Evolutionary conservation across 2,329 filamentous ascomycete species (phyloP), one percentile per base, ranked within the genome.

Genomic region (Epichloe gansuensis): DNA sequence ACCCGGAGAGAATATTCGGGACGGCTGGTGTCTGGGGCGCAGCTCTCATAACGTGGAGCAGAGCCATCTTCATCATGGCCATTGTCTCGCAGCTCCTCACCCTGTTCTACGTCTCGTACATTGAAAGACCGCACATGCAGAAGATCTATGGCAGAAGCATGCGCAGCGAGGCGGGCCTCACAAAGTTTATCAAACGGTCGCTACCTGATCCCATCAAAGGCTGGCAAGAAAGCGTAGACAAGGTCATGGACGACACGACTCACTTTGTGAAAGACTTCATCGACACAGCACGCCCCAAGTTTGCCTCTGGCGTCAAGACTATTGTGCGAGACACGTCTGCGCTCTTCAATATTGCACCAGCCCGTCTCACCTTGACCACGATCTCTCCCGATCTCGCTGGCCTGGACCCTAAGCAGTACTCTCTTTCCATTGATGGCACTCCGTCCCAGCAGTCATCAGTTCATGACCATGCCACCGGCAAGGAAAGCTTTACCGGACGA

Each of bases 91-190:
- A 98, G 63, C 79, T 91, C 35, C 74, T 96, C 48, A 93, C 87
- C 1, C 74, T 97, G 35, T 82, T 76, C 34, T 96, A 96, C 71
- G 87, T 98, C 51, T 87, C 95, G 54, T 87, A 91, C 58, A 87
- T 98, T 9, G 93, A 98, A 69, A 84, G 90, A 54, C 93, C 91
- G 13, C 93, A 98, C 67, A 97, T 98, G 90, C 87, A 95, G 66
- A 97, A 95, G 74, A 79, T 97, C 17, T 98, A 98, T 63, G 91
- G 93, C 42, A 77, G 83, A 60, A 84, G 82, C 59, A 74, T 98
- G 45, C 84, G 93, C 54, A 75, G 85, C 57, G 89, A 95, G 66
- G 93, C 93, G 11, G 93, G 93, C 48, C 76, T 98, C 40, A 91
- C 90, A 54, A 94, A 90, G 70, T 96, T 88, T 61, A 78, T 98